Evolutionary conservation across 2,329 filamentous ascomycete species (phyloP), one percentile per base, ranked within the genome.

Genomic region (Epichloe coenophiala): DNA sequence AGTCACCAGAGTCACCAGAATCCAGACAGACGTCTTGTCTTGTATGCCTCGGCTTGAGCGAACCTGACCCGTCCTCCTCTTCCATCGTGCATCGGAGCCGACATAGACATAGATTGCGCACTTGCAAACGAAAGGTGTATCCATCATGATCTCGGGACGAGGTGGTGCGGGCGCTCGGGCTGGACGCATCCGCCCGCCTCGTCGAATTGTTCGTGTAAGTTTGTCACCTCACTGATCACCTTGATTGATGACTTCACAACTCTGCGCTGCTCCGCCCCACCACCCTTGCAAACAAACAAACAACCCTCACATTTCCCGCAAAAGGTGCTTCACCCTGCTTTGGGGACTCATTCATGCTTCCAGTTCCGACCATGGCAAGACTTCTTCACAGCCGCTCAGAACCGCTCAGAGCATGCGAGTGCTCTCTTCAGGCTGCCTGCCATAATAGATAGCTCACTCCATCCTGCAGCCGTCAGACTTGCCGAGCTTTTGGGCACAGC

Each of bases 111-210:
- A 11, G 13, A 8, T n/a, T 38, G 36, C 36, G 5, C 15, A 19
- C 6, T 46, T 23, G 44, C 33, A 37, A 35, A 23, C 44, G 13
- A 21, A 36, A 2, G 1, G 3, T 33, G 11, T 36, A n/a, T 45
- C 13, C 41, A 52, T 38, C 41, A 75, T 75, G 72, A 74, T 75
- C 57, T 73, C 72, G 6, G 72, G 72, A 54, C 68, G 72, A 58
- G 72, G 72, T 51, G 68, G 69, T 61, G 64, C 65, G 49, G 67
- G 67, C 51, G 60, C 63, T 50, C 62, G 66, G 47, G 58, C 59
- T 49, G 65, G 67, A 51, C 65, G 68, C 58, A 71, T 71, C 57
- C 67, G 68, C 50, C 67, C 68, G 48, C 68, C 68, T 62, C 68
- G 68, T 60, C 68, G 69, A 49, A 65, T 69, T 52, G 61, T 65